Evolutionary conservation across 140 eudicot species (phyloP), one percentile per base, ranked within the genome.

Genomic region (Oenanthe javanica): DNA sequence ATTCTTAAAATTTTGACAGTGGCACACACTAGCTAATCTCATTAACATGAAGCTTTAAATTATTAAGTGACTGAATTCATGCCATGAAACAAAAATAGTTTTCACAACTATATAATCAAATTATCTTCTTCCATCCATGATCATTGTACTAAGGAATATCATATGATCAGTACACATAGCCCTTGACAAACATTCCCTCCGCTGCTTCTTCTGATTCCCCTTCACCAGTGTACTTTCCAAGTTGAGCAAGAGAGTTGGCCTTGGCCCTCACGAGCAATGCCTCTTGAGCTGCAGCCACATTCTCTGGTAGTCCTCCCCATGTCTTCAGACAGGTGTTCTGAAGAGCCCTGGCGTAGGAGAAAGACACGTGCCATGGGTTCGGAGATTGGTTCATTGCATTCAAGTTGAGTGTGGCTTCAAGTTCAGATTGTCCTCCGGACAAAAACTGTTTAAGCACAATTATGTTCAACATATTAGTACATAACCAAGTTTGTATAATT

Each of bases 311-410:
- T 80, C 97, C 96, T 79, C 93, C 93, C 95, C 97, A 92, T 69
- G 93, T 90, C 90, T 88, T 92, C 64, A 92, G 91, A 85, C 96
- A 90, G 27, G 96, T 92, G 90, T 92, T 92, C 82, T 90, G 97
- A 75, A 92, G 93, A 52, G 97, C 97, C 43, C 97, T 83, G 19
- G 96, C 97, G 36, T 90, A 92, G 47, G 97, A 92, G 87, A 92
- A 92, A 43, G 97, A 92, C 81, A 92, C 97, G 79, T 92, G 96
- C 97, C 97, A 92, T 63, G 96, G 97, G 93, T 92, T 87, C 9
- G 97, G 93, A 80, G 88, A 83, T 54, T 90, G 96, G 93, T 90
- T 92, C 96, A 92, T 92, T 19, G 92, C 96, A 67, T 92, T 90
- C 91, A 92, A 86, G 93, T 92, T 92, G 76, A 87, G 76, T 23